Evolutionary conservation across 768 basidiomycete species (phyloP), one percentile per base, ranked within the genome.

Genomic region (Trametes maxima): DNA sequence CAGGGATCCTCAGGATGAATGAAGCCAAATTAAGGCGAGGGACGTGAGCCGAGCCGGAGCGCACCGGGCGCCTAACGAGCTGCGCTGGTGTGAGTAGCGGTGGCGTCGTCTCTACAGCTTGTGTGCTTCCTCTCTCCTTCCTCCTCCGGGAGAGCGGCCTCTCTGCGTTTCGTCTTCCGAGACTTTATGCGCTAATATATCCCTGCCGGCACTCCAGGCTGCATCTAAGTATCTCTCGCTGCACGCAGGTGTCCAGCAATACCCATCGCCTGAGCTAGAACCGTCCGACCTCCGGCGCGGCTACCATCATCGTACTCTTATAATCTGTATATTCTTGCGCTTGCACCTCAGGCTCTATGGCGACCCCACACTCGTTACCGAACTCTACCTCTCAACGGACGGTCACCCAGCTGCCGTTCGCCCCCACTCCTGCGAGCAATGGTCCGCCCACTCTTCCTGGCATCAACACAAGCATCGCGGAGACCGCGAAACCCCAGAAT

Each of bases 341-440:
- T 47, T 46, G 44, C 46, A 24, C 60, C 28, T 8, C 28, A 33
- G 28, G 28, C 36, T 44, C 58, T 52, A 72, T 73, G 72, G 65
- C 69, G 54, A 67, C 65, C 28, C 50, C 71, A 72, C 71, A 68
- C 53, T 73, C 70, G 6, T 71, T 73, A 70, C 66, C 69, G 16
- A 44, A 43, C 42, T 51, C 68, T 39, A 37, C 53, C 56, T 66
- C 69, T 33, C 64, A 65, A 48, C 64, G 67, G 37, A 59, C 68
- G 43, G 65, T 63, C 28, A 51, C 66, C 22, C 65, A 68, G 57
- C 66, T 71, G 39, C 71, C 70, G 1, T 71, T 71, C 62, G 60
- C 68, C n/a, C 70, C 71, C 33, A 63, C 59, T 54, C 56, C 66
- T 21, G 62, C 68, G 37, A 67, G 66, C 55, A 62, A 59, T 59